Evolutionary conservation across 768 basidiomycete genomes (phyloP), one percentile per base, ranked within the genome.

Genomic region (Multifurca ochricompacta): DNA sequence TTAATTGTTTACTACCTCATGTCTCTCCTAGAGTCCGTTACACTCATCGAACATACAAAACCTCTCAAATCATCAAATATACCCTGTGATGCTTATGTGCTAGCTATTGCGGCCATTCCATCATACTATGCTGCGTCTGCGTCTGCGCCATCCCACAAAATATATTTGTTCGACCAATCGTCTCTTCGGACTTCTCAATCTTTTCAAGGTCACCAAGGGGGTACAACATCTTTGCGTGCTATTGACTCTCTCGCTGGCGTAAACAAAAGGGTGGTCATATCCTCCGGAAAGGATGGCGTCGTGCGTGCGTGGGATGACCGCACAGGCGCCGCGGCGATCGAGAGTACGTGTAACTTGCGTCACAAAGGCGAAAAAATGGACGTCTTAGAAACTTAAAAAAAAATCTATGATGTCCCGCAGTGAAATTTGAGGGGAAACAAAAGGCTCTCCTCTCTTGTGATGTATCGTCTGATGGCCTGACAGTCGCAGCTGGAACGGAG

Each of bases 401-500:
- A 53, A 19, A 47, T n/a, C 23, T 8, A 35, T 19, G 18, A 37
- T 37, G 37, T 58, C 30, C 31, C 53, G 18, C 63, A 83, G 82
- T 84, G 76, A 74, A 71, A 23, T 68, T 72, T 51, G 64, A 74
- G 16, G 75, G 77, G 21, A 68, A 69, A 65, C 58, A 62, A 16
- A 70, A 69, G 16, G 69, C 74, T 5, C 64, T 89, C 8, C 73
- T 90, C 3, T 85, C 77, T 30, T 87, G 80, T 58, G 89, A 88
- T 65, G 76, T 84, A 5, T 84, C 87, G 2, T 62, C 71, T 1
- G 82, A 89, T 61, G 88, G 88, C 4, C 67, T 76, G 59, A 80
- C 83, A 2, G 77, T 95, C 21, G 90, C 83, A 18, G 91, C 83
- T 10, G 93, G 93, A 14, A 87, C 91, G 0, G 90, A 88, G 59